These are phyloP conservation scores for Pluteus cervinus DNA, from an alignment of 768 basidiomycete species.

Conservation along the genomic window DNA sequence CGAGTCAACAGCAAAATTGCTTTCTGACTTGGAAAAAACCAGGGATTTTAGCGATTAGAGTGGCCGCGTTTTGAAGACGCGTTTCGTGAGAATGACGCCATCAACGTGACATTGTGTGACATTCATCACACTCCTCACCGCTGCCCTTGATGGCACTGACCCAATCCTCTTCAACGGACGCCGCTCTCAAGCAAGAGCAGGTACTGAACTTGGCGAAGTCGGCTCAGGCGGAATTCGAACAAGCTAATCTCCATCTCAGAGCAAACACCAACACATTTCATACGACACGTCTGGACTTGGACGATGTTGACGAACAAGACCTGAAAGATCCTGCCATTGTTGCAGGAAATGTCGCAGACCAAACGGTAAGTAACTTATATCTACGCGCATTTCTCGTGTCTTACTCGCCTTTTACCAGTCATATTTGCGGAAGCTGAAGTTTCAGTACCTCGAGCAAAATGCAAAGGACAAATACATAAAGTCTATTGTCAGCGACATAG, in stretches of 20 bases:
- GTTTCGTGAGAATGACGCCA: too few relatives aligned
- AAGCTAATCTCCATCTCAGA: constrained; percentile 30
- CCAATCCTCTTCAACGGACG: too few relatives aligned
- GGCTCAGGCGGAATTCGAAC: constrained; percentile 27
- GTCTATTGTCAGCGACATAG: constrained; percentile 77
- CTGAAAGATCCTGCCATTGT: constrained; percentile 51
- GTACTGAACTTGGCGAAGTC: constrained; percentile 25
- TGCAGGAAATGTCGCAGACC: constrained; percentile 51
- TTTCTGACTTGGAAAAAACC: too few relatives aligned
- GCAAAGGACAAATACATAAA: constrained; percentile 87
- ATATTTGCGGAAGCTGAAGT: constrained; percentile 78
- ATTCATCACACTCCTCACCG: too few relatives aligned
- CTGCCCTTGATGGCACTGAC: too few relatives aligned
- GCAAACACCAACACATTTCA: constrained; percentile 30
- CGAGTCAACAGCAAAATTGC: too few relatives aligned
- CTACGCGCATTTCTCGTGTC: background rate
- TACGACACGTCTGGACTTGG: constrained; percentile 26
- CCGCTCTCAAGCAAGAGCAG: constrained; percentile 24
- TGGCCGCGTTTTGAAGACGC: too few relatives aligned
- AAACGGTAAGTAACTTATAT: constrained; percentile 41
- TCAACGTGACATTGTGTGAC: too few relatives aligned
- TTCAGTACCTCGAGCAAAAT: constrained; percentile 85
- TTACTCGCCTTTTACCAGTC: constrained; percentile 32
- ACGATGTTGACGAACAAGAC: constrained; percentile 29
- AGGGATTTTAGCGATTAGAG: too few relatives aligned